Evolutionary conservation across 192 early-diverging fungal genomes (phyloP).

Genomic region (Coemansia sp.): DNA sequence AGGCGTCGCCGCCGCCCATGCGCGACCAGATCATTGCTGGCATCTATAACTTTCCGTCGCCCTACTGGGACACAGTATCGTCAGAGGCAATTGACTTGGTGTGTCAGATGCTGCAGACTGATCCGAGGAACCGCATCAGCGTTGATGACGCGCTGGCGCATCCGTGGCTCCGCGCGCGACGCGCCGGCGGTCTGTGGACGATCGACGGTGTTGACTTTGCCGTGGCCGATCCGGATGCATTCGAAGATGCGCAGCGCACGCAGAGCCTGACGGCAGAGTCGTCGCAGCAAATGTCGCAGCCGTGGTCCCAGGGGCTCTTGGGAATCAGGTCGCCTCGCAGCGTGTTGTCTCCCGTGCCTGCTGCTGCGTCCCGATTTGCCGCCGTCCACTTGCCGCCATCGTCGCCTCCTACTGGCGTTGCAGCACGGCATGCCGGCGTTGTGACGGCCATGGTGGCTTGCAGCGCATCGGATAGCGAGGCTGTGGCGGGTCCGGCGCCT

Average conservation of each 20-base stretch:
- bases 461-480: conserved; percentile 32
- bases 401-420: conserved; percentile 7
- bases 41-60: conserved; percentile 75
- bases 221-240: conserved; percentile 40
- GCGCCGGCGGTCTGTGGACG: conserved; percentile 27
- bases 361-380: neutral
- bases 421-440: conserved; percentile 7
- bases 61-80: conserved; percentile 80
- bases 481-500: neutral
- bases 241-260: conserved; percentile 49
- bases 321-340: neutral
- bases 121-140: conserved; percentile 55
- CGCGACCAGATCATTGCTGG: conserved; percentile 69
- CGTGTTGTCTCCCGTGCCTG: conserved; percentile 6
- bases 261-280: conserved; percentile 49
- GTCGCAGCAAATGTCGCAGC: conserved; percentile 31
- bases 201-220: conserved; percentile 36
- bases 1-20: conserved; percentile 62
- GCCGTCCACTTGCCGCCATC: conserved; percentile 13
- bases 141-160: conserved; percentile 60
- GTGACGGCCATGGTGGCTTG: neutral
- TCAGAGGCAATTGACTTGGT: conserved; percentile 62
- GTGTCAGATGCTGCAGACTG: conserved; percentile 52
- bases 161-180: conserved; percentile 56
- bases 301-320: conserved; percentile 12